A percentile compares a stretch with the other conserved stretches of the same genome.
Conservation (phyloP, 805 yeast species). For the Sungouiozyma ichnusensis region DNA sequence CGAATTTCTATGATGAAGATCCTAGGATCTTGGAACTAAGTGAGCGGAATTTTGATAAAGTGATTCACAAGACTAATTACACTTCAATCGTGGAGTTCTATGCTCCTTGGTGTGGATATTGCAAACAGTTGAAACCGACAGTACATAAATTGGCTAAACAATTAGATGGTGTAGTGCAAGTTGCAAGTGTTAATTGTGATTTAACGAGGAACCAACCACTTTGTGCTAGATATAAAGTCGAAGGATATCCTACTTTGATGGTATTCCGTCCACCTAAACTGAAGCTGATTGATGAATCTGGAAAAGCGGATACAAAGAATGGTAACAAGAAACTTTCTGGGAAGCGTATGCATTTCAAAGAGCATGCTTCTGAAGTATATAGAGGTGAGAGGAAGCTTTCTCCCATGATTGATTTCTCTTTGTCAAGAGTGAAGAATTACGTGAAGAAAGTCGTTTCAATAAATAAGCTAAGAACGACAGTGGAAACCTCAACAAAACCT, state of each 20-base stretch:
- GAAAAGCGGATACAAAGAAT: background rate
- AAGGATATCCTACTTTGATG: conserved; percentile 78
- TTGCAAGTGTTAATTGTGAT: conserved; percentile 86
- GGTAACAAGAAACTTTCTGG: background rate
- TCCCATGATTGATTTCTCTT: conserved; percentile 43
- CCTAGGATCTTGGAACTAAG: conserved; percentile 45
- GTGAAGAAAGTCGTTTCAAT: conserved; percentile 39
- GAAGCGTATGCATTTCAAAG: conserved; percentile 4
- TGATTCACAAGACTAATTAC: conserved; percentile 59
- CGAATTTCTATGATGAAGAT: conserved; percentile 24
- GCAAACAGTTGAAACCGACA: conserved; percentile 58
- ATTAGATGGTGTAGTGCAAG: conserved; percentile 45
- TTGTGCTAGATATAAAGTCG: conserved; percentile 54
- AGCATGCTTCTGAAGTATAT: conserved; percentile 47
- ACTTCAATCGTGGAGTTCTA: conserved; percentile 80
- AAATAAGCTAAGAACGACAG: conserved; percentile 24
- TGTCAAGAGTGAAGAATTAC: conserved; percentile 54
- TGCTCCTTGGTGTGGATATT: conserved; percentile 98
- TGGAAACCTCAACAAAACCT: conserved; percentile 17
- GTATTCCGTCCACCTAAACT: conserved; percentile 76
- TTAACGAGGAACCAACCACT: conserved; percentile 51
- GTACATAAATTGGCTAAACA: conserved; percentile 53
- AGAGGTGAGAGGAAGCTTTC: conserved; percentile 50
- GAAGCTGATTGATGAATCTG: conserved; percentile 4
- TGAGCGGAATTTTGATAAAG: conserved; percentile 50